Conservation (phyloP, 2,329 filamentous ascomycete species). For the Colletotrichum salicis region DNA sequence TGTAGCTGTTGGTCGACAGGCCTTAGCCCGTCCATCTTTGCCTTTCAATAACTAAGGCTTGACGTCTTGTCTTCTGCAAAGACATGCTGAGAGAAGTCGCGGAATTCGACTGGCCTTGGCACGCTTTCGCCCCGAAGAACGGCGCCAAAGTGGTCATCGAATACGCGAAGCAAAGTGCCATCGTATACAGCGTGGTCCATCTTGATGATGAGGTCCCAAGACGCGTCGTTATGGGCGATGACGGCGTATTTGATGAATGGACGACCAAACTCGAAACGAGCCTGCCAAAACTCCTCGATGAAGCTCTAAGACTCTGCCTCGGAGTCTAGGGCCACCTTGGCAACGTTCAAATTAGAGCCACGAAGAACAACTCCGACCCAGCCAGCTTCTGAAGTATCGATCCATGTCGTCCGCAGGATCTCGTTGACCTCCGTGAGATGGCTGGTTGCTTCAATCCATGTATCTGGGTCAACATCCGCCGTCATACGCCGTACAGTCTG, state of each 20-base stretch:
- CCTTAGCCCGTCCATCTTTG: constrained; percentile 16
- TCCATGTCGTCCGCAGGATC: constrained; percentile 40
- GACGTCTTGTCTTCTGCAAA: constrained; percentile 34
- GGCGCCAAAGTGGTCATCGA: constrained; percentile 47
- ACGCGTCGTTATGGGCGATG: constrained; percentile 39
- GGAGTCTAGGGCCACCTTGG: constrained; percentile 26
- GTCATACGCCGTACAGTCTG: constrained; percentile 40
- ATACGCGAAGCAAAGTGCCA: constrained; percentile 49
- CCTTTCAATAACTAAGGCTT: constrained; percentile 38
- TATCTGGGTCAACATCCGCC: constrained; percentile 30
- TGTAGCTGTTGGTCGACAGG: neutral
- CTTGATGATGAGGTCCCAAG: constrained; percentile 45
- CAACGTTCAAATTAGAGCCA: constrained; percentile 31
- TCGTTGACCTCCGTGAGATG: constrained; percentile 38
- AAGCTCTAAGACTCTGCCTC: constrained; percentile 39
- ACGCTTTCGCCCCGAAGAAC: constrained; percentile 36
- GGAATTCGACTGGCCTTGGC: constrained; percentile 38
- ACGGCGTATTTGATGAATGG: constrained; percentile 48
- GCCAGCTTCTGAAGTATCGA: constrained; percentile 24
- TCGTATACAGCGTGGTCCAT: constrained; percentile 48
- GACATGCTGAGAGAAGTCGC: constrained; percentile 41
- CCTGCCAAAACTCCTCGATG: constrained; percentile 40
- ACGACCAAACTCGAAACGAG: constrained; percentile 43
- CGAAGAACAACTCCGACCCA: constrained; percentile 40
- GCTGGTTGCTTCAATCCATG: constrained; percentile 37